These are phyloP conservation scores for Recurvomyces mirabilis DNA, from an alignment of 495 filamentous ascomycete species.

Conservation along the genomic window DNA sequence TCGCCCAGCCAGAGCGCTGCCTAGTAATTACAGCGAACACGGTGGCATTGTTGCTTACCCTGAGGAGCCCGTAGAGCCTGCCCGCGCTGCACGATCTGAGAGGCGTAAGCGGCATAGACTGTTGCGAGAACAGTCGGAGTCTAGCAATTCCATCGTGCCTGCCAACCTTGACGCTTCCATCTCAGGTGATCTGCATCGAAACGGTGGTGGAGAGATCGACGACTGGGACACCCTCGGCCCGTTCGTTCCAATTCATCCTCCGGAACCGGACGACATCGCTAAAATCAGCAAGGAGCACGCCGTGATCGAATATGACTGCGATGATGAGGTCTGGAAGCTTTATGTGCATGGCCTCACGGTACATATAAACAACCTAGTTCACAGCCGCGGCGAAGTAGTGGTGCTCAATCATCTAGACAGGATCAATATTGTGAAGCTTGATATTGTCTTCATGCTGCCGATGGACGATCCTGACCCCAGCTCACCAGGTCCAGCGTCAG, in stretches of 20 bases:
- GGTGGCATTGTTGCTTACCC: constrained; percentile 13
- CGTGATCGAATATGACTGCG: constrained; percentile 69
- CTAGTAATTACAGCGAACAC: constrained; percentile 20
- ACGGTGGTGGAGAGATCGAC: too few species aligned
- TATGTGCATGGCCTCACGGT: constrained; percentile 70
- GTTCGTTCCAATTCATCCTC: constrained; percentile 14
- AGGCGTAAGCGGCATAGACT: neutral
- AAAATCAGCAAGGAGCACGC: constrained; percentile 78
- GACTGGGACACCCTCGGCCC: too few species aligned
- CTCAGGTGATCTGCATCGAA: neutral
- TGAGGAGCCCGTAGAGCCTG: neutral
- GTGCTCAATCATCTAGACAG: constrained; percentile 59
- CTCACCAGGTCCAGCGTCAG: neutral
- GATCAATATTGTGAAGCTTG: constrained; percentile 39
- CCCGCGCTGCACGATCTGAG: neutral
- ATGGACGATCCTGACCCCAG: neutral
- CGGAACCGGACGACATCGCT: constrained; percentile 32
- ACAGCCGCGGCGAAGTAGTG: constrained; percentile 48
- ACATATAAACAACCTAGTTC: constrained; percentile 66
- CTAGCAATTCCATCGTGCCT: constrained; percentile 14
- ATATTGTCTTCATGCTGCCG: constrained; percentile 17
- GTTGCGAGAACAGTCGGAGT: neutral
- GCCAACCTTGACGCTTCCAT: constrained; percentile 5
- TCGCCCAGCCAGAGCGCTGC: constrained; percentile 9
- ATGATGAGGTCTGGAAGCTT: constrained; percentile 63